These are phyloP conservation scores for Aspergillus latus DNA, from an alignment of 2,329 filamentous ascomycete genomes.

Conservation along the genomic window DNA sequence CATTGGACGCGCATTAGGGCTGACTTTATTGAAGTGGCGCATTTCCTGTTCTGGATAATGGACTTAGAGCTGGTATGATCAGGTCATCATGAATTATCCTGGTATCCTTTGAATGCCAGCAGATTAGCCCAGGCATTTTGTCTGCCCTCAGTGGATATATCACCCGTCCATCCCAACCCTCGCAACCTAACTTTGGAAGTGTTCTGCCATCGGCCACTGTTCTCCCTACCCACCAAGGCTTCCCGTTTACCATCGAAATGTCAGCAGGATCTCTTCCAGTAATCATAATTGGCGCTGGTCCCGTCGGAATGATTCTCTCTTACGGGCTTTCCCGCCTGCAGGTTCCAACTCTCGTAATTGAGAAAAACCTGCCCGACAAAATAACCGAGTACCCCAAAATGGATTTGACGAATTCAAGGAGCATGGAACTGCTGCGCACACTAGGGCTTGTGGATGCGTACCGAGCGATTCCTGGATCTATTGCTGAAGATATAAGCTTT, in stretches of 20 bases:
- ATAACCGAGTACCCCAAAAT: conserved; percentile 43
- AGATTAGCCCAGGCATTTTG: too few species aligned
- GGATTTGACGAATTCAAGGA: conserved; percentile 38
- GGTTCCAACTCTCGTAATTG: conserved; percentile 25
- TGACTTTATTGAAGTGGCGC: background rate
- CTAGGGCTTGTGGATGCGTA: conserved; percentile 31
- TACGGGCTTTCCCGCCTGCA: conserved; percentile 22
- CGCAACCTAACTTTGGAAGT: too few species aligned
- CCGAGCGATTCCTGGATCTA: conserved; percentile 17
- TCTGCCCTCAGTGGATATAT: too few species aligned
- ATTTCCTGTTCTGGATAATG: background rate
- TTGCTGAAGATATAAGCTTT: conserved; percentile 11
- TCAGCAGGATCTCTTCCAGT: background rate
- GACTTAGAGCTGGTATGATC: background rate
- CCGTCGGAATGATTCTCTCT: conserved; percentile 27
- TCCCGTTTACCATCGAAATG: background rate
- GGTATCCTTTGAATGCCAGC: too few species aligned
- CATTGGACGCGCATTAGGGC: background rate
- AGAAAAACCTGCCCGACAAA: conserved; percentile 21
- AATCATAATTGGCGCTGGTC: conserved; percentile 29
- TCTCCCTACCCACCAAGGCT: too few species aligned
- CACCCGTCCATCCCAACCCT: too few species aligned
- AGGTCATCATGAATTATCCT: too few species aligned
- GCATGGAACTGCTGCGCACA: conserved; percentile 37
- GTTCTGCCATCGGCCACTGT: too few species aligned